Evolutionary conservation across 2,329 filamentous ascomycete genomes (phyloP).

Genomic region (Colletotrichum kahawae): DNA sequence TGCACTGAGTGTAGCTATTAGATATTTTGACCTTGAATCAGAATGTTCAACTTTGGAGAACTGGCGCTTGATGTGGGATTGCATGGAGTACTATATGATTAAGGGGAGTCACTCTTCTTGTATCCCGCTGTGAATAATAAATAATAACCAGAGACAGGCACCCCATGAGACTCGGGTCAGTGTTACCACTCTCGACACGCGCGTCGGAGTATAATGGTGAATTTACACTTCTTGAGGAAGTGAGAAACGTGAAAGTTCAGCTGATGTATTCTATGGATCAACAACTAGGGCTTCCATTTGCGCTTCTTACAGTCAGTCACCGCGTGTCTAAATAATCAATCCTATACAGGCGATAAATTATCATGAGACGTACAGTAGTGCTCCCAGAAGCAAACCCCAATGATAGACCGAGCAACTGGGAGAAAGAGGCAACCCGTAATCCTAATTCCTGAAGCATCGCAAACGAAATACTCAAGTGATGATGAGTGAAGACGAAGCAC

Average conservation of each 20-base stretch:
- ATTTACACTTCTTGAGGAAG: background rate
- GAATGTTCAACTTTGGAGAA: background rate
- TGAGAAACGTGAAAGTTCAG: background rate
- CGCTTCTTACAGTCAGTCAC: too few relatives aligned
- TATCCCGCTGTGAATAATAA: background rate
- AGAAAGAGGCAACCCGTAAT: background rate
- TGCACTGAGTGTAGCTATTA: background rate
- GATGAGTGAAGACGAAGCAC: background rate
- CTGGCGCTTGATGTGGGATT: background rate
- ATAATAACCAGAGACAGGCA: background rate
- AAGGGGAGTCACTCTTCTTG: rapidly evolving
- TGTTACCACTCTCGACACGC: background rate
- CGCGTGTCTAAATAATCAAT: too few relatives aligned
- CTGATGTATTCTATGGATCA: background rate
- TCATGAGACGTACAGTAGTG: too few relatives aligned
- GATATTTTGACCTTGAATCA: background rate
- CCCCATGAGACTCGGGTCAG: background rate
- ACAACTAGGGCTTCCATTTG: background rate
- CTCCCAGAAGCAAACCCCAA: too few relatives aligned
- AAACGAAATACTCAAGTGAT: background rate
- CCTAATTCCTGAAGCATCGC: background rate
- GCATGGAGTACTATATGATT: rapidly evolving
- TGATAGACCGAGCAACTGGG: too few relatives aligned
- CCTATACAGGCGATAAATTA: too few relatives aligned
- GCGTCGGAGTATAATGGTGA: background rate